phyloP scores from a whole-genome alignment of 2,329 filamentous ascomycete genomes.

The Cytospora paraplurivora region DNA sequence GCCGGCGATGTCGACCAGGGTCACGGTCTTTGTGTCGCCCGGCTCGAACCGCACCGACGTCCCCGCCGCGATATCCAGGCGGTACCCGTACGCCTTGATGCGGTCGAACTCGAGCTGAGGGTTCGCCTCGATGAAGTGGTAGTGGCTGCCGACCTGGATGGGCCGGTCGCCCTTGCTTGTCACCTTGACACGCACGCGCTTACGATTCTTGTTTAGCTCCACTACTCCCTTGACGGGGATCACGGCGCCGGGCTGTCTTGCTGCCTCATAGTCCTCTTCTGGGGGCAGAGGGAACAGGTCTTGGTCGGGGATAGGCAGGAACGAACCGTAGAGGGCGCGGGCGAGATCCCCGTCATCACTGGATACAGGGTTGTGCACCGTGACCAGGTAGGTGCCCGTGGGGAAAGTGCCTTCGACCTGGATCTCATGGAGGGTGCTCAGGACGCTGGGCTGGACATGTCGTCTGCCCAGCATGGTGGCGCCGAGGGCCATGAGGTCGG shows the following conservation, averaged over 20 bases:
- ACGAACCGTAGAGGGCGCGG: constrained; percentile 88
- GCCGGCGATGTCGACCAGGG: constrained; percentile 84
- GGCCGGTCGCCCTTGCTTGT: constrained; percentile 87
- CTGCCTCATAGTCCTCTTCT: constrained; percentile 65
- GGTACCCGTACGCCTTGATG: constrained; percentile 76
- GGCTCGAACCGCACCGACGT: constrained; percentile 94
- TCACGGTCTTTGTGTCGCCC: constrained; percentile 87
- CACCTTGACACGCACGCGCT: constrained; percentile 73
- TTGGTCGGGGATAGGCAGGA: constrained; percentile 73
- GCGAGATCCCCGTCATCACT: constrained; percentile 83
- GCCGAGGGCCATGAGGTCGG: constrained; percentile 90
- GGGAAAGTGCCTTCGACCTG: constrained; percentile 95
- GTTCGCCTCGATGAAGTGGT: constrained; percentile 96
- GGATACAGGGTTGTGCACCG: constrained; percentile 86
- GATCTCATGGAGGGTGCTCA: constrained; percentile 76
- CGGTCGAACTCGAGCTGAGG: constrained; percentile 88
- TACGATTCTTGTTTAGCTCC: constrained; percentile 71
- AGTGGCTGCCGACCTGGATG: constrained; percentile 92
- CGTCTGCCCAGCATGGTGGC: constrained; percentile 90
- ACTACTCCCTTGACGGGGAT: constrained; percentile 70
- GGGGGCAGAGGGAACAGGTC: constrained; percentile 68
- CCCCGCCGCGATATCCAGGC: constrained; percentile 86
- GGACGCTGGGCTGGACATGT: constrained; percentile 84
- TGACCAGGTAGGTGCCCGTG: constrained; percentile 89
- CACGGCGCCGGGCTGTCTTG: constrained; percentile 77